Evolutionary conservation across 2,329 filamentous ascomycete species (phyloP), one percentile per base, ranked within the genome.

Genomic region (Fusarium luffae): DNA sequence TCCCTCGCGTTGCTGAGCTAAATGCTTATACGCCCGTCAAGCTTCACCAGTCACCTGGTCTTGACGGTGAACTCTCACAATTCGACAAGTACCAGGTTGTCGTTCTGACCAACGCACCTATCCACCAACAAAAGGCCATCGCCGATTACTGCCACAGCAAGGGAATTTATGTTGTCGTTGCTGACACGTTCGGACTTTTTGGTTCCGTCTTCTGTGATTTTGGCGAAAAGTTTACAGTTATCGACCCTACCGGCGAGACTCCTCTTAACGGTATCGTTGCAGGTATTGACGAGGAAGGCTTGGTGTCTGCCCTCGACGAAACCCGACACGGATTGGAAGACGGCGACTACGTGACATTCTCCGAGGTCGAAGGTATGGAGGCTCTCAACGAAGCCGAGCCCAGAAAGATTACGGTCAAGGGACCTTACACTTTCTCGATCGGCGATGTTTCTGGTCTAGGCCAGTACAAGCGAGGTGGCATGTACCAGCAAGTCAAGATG

Each of bases 401-500:
- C 51, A 90, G 93, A 72, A 97, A 98, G 83, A 89, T 99, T 66
- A 93, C 92, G 6, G 94, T 98, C 51, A 98, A 97, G 83, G 96
- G 93, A 1, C 96, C 96, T 5, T 99, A 98, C 80, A 97, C 94
- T 11, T 99, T 99, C 82, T 96, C 93, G 16, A 98, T 99, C 73
- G 96, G 95, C 43, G 93, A 98, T 78, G 93, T 98, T 12, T 93
- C 92, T 25, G 91, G 89, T 8, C 86, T 98, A 37, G 96, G 96
- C 37, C 86, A 92, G 75, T 99, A 99, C 83, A 85, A 93, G 83
- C 88, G 92, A 54, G 95, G 95, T 48, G 96, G 96, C 65, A 88
- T 97, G 63, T 99, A 92, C 80, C 91, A 93, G 41, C 96, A 99
- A 81, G 96, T 98, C 80, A 99, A 98, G 87, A 98, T 98, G 95